These are phyloP conservation scores for Candida pseudofarinosa DNA, from an alignment of 805 yeast species.

Conservation along the genomic window DNA sequence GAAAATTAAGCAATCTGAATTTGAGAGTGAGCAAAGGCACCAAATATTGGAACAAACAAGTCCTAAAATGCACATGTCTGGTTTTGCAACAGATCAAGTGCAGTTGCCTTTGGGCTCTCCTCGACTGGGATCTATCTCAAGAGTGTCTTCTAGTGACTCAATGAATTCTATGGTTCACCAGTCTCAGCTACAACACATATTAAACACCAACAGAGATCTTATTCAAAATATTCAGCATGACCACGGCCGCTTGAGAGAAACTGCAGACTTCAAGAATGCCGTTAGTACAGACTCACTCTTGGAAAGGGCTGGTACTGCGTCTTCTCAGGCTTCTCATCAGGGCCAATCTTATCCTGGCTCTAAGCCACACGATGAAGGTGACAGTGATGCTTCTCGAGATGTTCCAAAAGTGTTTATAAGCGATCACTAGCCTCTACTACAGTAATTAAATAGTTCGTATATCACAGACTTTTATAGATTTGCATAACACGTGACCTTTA, in stretches of 20 bases:
- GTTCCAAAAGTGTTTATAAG: conserved; percentile 10
- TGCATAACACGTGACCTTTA: no score
- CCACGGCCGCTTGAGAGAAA: background rate
- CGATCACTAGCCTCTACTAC: conserved; percentile 2
- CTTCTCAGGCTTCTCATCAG: background rate
- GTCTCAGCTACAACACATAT: conserved; percentile 7
- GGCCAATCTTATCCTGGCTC: background rate
- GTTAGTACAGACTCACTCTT: background rate
- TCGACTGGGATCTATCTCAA: conserved; percentile 2
- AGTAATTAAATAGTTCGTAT: no score
- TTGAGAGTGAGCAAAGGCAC: conserved; percentile 1
- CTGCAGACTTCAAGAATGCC: background rate
- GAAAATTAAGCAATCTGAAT: conserved; percentile 9
- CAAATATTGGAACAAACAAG: conserved; percentile 1
- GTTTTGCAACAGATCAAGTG: conserved; percentile 3
- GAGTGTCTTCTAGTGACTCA: conserved; percentile 10
- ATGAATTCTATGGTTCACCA: conserved; percentile 6
- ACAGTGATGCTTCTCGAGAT: background rate
- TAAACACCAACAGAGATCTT: conserved; percentile 5
- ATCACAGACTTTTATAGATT: no score
- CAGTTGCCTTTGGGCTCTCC: background rate
- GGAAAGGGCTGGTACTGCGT: background rate
- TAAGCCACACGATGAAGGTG: background rate
- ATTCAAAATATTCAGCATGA: conserved; percentile 1
- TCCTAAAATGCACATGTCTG: conserved; percentile 1